A percentile compares a stretch with the other conserved stretches of the same genome.
Evolutionary conservation across 78 protist genomes (phyloP).

Genomic region (Diacronema lutheri): DNA sequence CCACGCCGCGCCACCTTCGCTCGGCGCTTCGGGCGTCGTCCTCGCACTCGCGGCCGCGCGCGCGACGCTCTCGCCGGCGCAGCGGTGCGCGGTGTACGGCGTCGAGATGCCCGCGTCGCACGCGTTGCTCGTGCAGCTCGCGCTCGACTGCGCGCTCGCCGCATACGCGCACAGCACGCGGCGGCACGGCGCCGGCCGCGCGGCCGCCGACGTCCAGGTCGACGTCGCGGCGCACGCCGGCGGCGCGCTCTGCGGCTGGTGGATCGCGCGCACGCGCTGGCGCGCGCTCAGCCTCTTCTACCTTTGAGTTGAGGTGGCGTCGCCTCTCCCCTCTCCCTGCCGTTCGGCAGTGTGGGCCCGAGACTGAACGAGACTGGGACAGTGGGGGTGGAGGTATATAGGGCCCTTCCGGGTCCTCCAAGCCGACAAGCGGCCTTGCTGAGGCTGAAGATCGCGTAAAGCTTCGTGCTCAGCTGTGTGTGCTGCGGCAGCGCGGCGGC

Average conservation of each 20-base stretch:
- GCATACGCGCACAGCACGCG: background rate
- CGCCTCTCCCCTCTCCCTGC: too few relatives aligned
- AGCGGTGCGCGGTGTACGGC: background rate
- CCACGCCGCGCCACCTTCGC: background rate
- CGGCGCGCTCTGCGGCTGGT: background rate
- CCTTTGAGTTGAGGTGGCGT: too few relatives aligned
- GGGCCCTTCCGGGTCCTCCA: too few relatives aligned
- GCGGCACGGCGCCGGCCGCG: background rate
- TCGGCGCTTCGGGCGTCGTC: background rate
- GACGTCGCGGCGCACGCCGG: background rate
- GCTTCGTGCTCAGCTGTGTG: too few relatives aligned
- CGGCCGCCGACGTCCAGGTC: background rate
- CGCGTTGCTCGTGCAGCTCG: background rate
- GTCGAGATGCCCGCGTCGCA: background rate
- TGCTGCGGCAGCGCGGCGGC: too few relatives aligned
- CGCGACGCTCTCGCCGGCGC: background rate
- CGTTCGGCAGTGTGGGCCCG: too few relatives aligned
- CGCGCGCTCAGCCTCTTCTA: too few relatives aligned
- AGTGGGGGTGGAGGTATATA: too few relatives aligned
- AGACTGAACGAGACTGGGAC: too few relatives aligned
- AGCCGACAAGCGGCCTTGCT: too few relatives aligned
- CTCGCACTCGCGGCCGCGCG: background rate
- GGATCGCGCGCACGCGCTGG: background rate
- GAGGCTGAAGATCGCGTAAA: too few relatives aligned
- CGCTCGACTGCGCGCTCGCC: background rate